Evolutionary conservation across 768 basidiomycete species (phyloP).

Genomic region (Amanita inopinata): DNA sequence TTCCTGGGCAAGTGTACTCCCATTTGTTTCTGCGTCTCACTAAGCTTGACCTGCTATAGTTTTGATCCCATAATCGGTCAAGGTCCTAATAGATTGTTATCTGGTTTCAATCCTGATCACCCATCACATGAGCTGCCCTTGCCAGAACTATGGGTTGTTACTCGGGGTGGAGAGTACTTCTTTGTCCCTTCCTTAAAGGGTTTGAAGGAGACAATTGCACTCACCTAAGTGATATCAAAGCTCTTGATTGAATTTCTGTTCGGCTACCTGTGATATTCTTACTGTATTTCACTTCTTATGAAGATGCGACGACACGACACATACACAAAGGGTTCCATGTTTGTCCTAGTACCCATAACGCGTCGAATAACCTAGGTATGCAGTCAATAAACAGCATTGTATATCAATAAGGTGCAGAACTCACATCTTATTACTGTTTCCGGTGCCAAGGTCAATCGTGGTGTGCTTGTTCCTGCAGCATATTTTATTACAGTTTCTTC

Average conservation of each 20-base stretch:
- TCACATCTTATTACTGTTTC: slow-evolving; percentile 99
- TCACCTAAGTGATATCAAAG: no score
- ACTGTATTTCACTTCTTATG: no score
- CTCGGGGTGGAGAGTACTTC: slow-evolving; percentile 45
- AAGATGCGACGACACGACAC: no score
- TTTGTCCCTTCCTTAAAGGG: slow-evolving; percentile 40
- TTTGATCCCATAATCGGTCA: slow-evolving; percentile 41
- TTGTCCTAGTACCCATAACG: slow-evolving; percentile 29
- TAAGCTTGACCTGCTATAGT: slow-evolving; percentile 24
- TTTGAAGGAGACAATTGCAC: slow-evolving; percentile 23
- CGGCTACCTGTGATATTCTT: no score
- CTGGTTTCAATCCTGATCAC: slow-evolving; percentile 25
- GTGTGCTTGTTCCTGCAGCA: slow-evolving; percentile 86
- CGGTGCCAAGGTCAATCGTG: slow-evolving; percentile 99
- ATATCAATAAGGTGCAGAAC: slow-evolving; percentile 25
- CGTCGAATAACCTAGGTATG: slow-evolving; percentile 31
- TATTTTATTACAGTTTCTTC: slow-evolving; percentile 1
- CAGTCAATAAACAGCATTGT: not conserved
- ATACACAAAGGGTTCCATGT: no score
- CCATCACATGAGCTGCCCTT: slow-evolving; percentile 20
- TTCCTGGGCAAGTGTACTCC: slow-evolving; percentile 19
- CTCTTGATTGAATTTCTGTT: no score
- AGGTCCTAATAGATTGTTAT: slow-evolving; percentile 14
- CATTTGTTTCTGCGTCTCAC: no score
- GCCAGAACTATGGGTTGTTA: slow-evolving; percentile 27